Evolutionary conservation across 2,329 filamentous ascomycete species (phyloP).

Genomic region (Arthrobotrys pseudoclavata): DNA sequence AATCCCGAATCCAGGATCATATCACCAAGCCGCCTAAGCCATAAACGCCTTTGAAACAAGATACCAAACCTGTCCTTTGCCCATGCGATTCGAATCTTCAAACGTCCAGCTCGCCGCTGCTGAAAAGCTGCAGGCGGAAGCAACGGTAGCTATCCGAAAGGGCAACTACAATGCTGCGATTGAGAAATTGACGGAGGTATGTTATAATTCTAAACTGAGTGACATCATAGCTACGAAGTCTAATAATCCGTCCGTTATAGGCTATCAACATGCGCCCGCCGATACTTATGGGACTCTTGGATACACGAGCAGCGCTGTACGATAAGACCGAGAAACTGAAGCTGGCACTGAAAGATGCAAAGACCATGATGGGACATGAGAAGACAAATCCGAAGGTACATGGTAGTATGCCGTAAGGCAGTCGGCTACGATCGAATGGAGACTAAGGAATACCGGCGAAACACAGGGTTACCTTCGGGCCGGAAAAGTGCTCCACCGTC

Average conservation of each 20-base stretch:
- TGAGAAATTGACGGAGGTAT: conserved; percentile 61
- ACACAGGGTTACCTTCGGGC: conserved; percentile 68
- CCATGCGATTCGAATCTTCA: conserved; percentile 48
- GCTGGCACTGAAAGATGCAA: conserved; percentile 61
- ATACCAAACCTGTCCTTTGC: background rate
- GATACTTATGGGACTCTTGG: conserved; percentile 58
- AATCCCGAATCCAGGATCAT: background rate
- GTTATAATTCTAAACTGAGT: background rate
- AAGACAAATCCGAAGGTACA: conserved; percentile 46
- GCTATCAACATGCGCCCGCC: conserved; percentile 55
- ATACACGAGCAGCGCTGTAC: conserved; percentile 61
- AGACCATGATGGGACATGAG: conserved; percentile 62
- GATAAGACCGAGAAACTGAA: conserved; percentile 60
- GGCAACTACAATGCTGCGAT: conserved; percentile 59
- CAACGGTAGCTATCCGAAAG: conserved; percentile 58
- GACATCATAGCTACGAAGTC: background rate
- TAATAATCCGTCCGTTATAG: conserved; percentile 5
- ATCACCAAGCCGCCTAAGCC: background rate
- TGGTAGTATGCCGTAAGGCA: background rate
- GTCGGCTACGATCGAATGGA: background rate
- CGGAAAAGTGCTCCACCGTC: conserved; percentile 65
- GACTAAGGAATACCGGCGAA: background rate
- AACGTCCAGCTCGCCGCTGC: conserved; percentile 51
- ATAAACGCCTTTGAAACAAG: background rate
- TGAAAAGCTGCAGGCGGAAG: conserved; percentile 60